Conservation (phyloP, 106 monocot genomes). For the Dendrobium officinale region DNA sequence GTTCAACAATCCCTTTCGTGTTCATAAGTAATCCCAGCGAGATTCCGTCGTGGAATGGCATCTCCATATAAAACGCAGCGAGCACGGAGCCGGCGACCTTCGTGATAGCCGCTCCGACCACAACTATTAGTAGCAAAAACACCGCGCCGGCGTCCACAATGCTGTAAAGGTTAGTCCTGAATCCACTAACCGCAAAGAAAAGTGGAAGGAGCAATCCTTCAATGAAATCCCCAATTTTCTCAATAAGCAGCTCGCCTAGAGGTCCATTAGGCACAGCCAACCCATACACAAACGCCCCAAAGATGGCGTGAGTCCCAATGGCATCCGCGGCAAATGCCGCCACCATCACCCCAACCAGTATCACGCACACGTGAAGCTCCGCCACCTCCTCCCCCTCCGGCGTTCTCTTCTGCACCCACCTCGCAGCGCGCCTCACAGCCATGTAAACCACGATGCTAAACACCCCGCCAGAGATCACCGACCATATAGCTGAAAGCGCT, state of each 20-base stretch:
- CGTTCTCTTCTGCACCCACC: constrained; percentile 22
- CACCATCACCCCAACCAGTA: constrained; percentile 28
- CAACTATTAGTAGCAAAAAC: constrained; percentile 15
- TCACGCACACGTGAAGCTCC: constrained; percentile 20
- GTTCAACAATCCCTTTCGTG: constrained; percentile 51
- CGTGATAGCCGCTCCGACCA: constrained; percentile 5
- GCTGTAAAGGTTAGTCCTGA: constrained; percentile 12
- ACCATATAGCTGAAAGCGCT: constrained; percentile 9
- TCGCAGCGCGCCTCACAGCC: constrained; percentile 7
- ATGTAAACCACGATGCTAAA: constrained; percentile 16
- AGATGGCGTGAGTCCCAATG: constrained; percentile 42
- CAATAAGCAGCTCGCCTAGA: constrained; percentile 24
- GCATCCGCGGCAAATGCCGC: constrained; percentile 18
- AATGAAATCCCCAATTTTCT: constrained; percentile 38
- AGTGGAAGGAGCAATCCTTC: constrained; percentile 35
- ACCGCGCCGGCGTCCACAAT: constrained; percentile 3
- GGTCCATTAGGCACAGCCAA: constrained; percentile 38
- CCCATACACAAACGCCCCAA: constrained; percentile 43
- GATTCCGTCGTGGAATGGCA: constrained; percentile 30
- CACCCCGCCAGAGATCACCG: constrained; percentile 19
- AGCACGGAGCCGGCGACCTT: constrained; percentile 26
- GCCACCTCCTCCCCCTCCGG: constrained; percentile 28
- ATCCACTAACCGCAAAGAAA: constrained; percentile 38
- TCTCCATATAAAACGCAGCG: constrained; percentile 20
- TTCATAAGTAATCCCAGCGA: constrained; percentile 44